Evolutionary conservation across 108 stramenopile genomes (phyloP).

Genomic region (Aurantiochytrium sp.): DNA sequence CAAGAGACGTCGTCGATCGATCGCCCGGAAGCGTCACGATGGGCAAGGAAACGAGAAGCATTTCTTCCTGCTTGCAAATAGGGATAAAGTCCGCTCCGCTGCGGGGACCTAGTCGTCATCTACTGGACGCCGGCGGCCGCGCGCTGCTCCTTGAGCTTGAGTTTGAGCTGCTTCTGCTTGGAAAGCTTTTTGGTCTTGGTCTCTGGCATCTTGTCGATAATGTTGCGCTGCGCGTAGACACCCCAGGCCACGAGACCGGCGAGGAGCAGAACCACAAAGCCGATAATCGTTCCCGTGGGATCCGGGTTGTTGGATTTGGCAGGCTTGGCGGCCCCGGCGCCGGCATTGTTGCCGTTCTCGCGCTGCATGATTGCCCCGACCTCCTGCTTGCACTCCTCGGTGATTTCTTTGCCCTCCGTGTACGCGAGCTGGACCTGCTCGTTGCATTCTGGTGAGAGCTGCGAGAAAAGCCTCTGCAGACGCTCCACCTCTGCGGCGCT

Average conservation of each 20-base stretch:
- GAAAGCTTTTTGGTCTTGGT: neutral
- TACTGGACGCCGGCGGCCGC: neutral
- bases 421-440: neutral
- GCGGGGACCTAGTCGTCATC: neutral
- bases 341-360: neutral
- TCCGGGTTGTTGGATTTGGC: neutral
- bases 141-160: neutral
- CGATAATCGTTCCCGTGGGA: neutral
- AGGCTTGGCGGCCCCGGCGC: neutral
- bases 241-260: conserved; percentile 21
- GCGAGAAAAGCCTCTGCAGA: neutral
- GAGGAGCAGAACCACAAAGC: neutral
- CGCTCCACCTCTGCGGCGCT: neutral
- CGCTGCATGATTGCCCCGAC: neutral
- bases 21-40: neutral
- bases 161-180: conserved; percentile 11
- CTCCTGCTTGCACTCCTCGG: conserved; percentile 19
- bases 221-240: conserved; percentile 11
- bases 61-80: too few species aligned
- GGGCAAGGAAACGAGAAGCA: neutral
- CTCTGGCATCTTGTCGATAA: neutral
- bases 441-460: neutral
- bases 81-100: neutral
- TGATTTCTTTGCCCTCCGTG: neutral
- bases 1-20: too few species aligned